phyloP scores from a whole-genome alignment of 495 filamentous ascomycete species.

The Usnea hakonensis region DNA sequence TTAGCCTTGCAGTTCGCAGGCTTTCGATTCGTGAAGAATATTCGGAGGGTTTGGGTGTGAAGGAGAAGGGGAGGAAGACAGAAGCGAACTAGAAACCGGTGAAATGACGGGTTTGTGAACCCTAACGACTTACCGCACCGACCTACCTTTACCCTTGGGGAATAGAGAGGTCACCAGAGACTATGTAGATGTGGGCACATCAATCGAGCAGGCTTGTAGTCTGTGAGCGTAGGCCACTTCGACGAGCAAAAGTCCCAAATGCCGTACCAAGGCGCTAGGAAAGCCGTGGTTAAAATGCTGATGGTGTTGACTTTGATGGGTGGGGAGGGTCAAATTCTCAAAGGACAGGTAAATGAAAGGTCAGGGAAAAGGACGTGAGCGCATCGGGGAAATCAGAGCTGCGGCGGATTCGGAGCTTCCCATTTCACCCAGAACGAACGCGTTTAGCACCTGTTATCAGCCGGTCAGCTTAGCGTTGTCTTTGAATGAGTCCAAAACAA shows the following conservation, averaged over 20 bases:
- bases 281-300: background rate
- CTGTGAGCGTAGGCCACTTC: background rate
- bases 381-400: background rate
- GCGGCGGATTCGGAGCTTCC: background rate
- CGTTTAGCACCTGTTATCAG: slow-evolving; percentile 8
- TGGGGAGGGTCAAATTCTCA: background rate
- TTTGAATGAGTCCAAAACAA: background rate
- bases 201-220: background rate
- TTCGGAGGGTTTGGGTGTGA: slow-evolving; percentile 1
- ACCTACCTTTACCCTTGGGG: slow-evolving; percentile 11
- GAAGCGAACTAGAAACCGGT: background rate
- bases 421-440: slow-evolving; percentile 3
- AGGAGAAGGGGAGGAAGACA: background rate
- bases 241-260: background rate
- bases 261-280: background rate
- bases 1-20: background rate
- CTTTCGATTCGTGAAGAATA: background rate
- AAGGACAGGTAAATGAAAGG: background rate
- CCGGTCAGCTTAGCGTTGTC: background rate
- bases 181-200: background rate
- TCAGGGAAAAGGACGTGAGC: background rate
- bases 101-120: background rate
- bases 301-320: background rate
- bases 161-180: background rate
- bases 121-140: slow-evolving; percentile 10